A percentile compares a stretch with the other conserved stretches of the same genome.
phyloP scores from a whole-genome alignment of 164 flowering plant genomes.

The Saururus chinensis region DNA sequence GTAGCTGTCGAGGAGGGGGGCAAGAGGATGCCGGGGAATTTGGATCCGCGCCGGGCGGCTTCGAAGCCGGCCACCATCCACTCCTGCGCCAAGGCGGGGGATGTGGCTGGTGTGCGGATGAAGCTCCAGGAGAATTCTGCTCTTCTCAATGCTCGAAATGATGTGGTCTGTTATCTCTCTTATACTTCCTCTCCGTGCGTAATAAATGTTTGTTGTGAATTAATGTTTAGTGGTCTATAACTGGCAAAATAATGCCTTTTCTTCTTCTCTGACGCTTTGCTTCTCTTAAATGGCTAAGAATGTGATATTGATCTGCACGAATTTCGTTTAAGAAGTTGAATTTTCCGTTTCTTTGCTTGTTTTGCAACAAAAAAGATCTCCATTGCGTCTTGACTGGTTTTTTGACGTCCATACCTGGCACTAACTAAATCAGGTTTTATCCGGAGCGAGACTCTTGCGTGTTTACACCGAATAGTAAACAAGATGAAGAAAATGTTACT shows the following conservation, averaged over 20 bases:
- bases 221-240: neutral
- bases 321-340: no score
- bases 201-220: neutral
- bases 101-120: conserved; percentile 49
- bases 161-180: conserved; percentile 36
- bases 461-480: no score
- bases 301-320: no score
- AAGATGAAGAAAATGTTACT: no score
- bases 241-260: neutral
- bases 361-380: no score
- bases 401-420: no score
- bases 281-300: no score
- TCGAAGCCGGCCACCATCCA: conserved; percentile 57
- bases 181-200: neutral
- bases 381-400: no score
- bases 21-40: conserved; percentile 22
- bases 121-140: conserved; percentile 57
- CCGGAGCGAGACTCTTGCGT: no score
- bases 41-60: conserved; percentile 47
- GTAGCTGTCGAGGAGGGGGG: neutral
- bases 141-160: conserved; percentile 76
- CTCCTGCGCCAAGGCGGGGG: conserved; percentile 69
- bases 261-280: no score
- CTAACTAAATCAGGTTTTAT: no score
- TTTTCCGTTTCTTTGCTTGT: no score